Conservation (phyloP, 2,329 filamentous ascomycete genomes). For the Alternaria tenuissima region DNA sequence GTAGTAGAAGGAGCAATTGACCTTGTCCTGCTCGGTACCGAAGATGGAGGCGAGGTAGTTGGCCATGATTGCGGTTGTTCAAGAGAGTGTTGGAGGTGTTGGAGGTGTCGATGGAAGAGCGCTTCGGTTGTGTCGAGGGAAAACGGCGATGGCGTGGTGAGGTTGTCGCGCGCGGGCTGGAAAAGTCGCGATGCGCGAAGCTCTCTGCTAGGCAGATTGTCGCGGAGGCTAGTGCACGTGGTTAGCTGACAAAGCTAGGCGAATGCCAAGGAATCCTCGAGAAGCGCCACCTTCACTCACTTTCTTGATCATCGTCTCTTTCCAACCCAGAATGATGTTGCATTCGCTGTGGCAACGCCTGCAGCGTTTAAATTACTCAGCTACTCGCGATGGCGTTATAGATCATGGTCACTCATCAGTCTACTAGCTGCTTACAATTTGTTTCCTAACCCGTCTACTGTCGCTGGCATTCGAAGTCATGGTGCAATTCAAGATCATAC, state of each 20-base stretch:
- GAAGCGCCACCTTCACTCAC: conserved; percentile 9
- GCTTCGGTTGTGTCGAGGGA: neutral
- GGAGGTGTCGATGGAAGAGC: neutral
- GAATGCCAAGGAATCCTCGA: conserved; percentile 16
- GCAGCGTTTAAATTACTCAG: fast-evolving
- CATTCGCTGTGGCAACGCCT: neutral
- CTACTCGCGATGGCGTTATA: neutral
- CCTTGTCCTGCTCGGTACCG: conserved; percentile 98
- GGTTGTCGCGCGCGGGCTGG: conserved; percentile 13
- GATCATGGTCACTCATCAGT: neutral
- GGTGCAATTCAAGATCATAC: neutral
- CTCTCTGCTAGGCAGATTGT: conserved; percentile 3
- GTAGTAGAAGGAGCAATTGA: conserved; percentile 99
- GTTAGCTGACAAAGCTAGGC: conserved; percentile 16
- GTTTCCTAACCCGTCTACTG: neutral
- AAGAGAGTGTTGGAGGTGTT: neutral
- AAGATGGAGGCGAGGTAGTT: conserved; percentile 99
- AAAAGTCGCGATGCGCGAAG: conserved; percentile 23
- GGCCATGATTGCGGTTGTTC: conserved; percentile 69
- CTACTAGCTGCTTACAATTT: neutral
- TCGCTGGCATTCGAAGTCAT: neutral
- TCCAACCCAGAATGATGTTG: neutral
- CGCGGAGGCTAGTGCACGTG: conserved; percentile 7
- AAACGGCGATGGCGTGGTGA: conserved; percentile 7
- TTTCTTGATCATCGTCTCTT: neutral